These are phyloP conservation scores for Daldinia vernicosa DNA, from an alignment of 495 filamentous ascomycete species.

Conservation along the genomic window DNA sequence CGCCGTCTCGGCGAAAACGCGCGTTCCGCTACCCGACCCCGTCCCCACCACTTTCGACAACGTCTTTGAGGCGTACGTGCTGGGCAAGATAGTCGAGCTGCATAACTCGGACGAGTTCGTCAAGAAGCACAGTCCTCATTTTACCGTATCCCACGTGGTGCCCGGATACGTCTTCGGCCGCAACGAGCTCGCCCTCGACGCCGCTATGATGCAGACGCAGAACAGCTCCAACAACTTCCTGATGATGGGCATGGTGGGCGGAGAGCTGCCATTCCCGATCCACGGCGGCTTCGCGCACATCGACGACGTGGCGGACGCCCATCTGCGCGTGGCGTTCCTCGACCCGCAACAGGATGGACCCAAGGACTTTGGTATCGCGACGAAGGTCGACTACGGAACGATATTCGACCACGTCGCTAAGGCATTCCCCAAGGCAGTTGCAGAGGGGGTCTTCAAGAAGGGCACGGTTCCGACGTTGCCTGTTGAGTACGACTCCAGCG, in stretches of 20 bases:
- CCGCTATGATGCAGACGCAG: slow-evolving; percentile 33
- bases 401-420: background rate
- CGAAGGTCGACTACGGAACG: background rate
- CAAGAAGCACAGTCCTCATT: slow-evolving; percentile 44
- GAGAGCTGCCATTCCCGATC: background rate
- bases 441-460: background rate
- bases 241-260: slow-evolving; percentile 16
- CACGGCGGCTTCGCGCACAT: background rate
- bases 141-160: slow-evolving; percentile 51
- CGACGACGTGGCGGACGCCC: background rate
- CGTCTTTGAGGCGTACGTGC: background rate
- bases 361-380: background rate
- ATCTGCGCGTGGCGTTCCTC: background rate
- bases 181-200: slow-evolving; percentile 50
- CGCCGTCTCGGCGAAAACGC: background rate
- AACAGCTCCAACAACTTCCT: slow-evolving; percentile 43
- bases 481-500: background rate
- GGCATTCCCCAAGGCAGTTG: slow-evolving; percentile 1
- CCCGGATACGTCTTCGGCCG: slow-evolving; percentile 52
- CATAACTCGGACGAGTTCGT: slow-evolving; percentile 38
- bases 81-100: background rate
- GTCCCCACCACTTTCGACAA: background rate
- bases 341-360: background rate
- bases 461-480: background rate
- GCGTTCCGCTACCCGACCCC: background rate